A percentile compares a stretch with the other conserved stretches of the same genome.
phyloP scores from a whole-genome alignment of 805 yeast species.

The Cephaloascus fragrans region DNA sequence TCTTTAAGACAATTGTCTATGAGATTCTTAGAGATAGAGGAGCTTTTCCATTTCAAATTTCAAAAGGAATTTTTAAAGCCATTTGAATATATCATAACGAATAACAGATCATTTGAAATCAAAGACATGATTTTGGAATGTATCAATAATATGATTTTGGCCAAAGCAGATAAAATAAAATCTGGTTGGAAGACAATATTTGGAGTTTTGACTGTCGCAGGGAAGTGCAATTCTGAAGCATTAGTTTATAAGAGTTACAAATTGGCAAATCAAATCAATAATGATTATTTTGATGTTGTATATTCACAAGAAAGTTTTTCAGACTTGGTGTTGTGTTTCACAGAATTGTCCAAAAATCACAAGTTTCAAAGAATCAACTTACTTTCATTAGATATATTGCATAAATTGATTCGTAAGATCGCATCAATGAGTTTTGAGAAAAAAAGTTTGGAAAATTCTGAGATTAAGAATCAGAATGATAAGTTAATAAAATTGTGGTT shows the following conservation, averaged over 20 bases:
- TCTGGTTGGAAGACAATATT: constrained; percentile 95
- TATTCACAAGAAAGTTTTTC: constrained; percentile 58
- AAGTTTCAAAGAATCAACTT: constrained; percentile 72
- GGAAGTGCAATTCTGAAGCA: constrained; percentile 45
- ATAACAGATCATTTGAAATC: constrained; percentile 60
- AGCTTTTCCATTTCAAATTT: constrained; percentile 89
- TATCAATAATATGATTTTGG: constrained; percentile 71
- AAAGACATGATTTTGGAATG: constrained; percentile 88
- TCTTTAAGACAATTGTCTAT: constrained; percentile 87
- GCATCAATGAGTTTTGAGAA: constrained; percentile 32
- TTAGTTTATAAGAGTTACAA: constrained; percentile 58
- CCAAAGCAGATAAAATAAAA: constrained; percentile 62
- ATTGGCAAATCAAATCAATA: constrained; percentile 51
- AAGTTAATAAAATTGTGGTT: constrained; percentile 61
- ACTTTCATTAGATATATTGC: constrained; percentile 69
- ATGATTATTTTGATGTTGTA: constrained; percentile 52
- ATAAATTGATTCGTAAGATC: constrained; percentile 48
- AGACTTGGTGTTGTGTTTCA: constrained; percentile 64
- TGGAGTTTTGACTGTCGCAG: constrained; percentile 67
- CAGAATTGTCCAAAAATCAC: constrained; percentile 77
- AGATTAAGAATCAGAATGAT: constrained; percentile 11
- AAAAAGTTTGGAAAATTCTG: constrained; percentile 13
- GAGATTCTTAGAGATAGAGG: constrained; percentile 89
- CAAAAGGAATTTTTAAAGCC: constrained; percentile 92
- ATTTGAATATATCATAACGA: constrained; percentile 66